phyloP scores from a whole-genome alignment of 2,329 filamentous ascomycete genomes.

The Cryphonectria radicalis region DNA sequence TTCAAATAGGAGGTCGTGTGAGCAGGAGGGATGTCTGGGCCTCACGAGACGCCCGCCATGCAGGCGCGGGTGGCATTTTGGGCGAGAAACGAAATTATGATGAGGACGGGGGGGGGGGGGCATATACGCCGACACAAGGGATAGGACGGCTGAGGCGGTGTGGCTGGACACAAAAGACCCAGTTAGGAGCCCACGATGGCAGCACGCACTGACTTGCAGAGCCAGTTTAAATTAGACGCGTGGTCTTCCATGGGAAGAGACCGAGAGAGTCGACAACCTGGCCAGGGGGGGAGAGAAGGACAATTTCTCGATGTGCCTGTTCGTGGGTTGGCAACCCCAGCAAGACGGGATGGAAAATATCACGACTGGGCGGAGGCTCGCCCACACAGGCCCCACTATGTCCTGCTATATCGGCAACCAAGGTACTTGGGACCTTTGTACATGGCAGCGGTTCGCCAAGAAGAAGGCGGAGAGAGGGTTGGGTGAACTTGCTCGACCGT shows the following conservation, averaged over 20 bases:
- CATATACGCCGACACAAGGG: slow-evolving; percentile 7
- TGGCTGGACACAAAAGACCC: slow-evolving; percentile 20
- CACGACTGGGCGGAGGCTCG: neutral
- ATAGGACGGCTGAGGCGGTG: slow-evolving; percentile 13
- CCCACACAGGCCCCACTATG: neutral
- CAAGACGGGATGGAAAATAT: neutral
- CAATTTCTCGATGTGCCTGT: neutral
- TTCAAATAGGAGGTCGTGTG: slow-evolving; percentile 26
- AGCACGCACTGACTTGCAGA: slow-evolving; percentile 19
- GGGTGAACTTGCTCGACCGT: neutral
- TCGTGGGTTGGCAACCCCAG: neutral
- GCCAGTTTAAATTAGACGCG: slow-evolving; percentile 9
- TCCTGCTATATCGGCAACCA: neutral
- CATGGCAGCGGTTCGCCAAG: neutral
- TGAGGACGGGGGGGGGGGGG: neutral
- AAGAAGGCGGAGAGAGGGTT: neutral
- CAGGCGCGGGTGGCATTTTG: slow-evolving; percentile 25
- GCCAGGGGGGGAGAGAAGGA: neutral
- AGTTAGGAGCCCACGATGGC: slow-evolving; percentile 9
- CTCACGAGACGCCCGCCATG: slow-evolving; percentile 28
- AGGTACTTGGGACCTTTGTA: neutral
- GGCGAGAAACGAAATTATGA: slow-evolving; percentile 23
- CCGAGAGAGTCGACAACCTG: neutral
- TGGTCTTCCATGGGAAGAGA: neutral
- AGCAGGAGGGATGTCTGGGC: slow-evolving; percentile 15